A percentile compares a stretch with the other conserved stretches of the same genome.
These are phyloP conservation scores for Pachysolen tannophilus DNA, from an alignment of 805 yeast species.

Conservation along the genomic window DNA sequence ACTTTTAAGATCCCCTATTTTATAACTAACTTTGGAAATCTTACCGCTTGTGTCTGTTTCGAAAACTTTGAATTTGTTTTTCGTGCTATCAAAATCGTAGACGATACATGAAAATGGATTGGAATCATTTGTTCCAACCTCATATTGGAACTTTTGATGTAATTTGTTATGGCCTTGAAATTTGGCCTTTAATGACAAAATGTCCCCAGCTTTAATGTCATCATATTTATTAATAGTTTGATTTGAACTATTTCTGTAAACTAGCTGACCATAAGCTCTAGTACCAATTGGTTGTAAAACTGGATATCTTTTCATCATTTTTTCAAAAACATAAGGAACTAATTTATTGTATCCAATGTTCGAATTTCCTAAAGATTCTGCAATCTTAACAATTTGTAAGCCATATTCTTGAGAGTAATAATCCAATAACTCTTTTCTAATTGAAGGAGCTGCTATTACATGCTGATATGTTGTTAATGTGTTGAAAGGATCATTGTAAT, in stretches of 20 bases:
- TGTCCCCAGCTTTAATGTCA: slow-evolving; percentile 76
- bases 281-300: slow-evolving; percentile 52
- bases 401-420: slow-evolving; percentile 46
- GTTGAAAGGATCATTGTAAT: slow-evolving; percentile 42
- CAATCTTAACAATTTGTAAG: slow-evolving; percentile 34
- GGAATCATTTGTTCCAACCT: slow-evolving; percentile 45
- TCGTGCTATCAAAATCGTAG: slow-evolving; percentile 64
- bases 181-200: slow-evolving; percentile 66
- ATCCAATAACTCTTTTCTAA: slow-evolving; percentile 40
- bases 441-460: slow-evolving; percentile 29
- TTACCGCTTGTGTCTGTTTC: slow-evolving; percentile 45
- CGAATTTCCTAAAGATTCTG: slow-evolving; percentile 25
- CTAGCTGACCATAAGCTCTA: slow-evolving; percentile 66
- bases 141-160: slow-evolving; percentile 47
- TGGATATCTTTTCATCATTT: slow-evolving; percentile 5
- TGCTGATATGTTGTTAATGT: slow-evolving; percentile 33
- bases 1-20: slow-evolving; percentile 61
- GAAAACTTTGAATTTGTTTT: slow-evolving; percentile 62
- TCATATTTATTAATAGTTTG: slow-evolving; percentile 43
- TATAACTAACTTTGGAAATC: slow-evolving; percentile 53
- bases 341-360: slow-evolving; percentile 15
- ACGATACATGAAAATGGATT: slow-evolving; percentile 54
- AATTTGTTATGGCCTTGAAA: slow-evolving; percentile 59
- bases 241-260: slow-evolving; percentile 51
- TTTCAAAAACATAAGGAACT: slow-evolving; percentile 7